A percentile compares a stretch with the other conserved stretches of the same genome.
Evolutionary conservation across 768 basidiomycete species (phyloP).

Genomic region (Filobasidium wieringae): DNA sequence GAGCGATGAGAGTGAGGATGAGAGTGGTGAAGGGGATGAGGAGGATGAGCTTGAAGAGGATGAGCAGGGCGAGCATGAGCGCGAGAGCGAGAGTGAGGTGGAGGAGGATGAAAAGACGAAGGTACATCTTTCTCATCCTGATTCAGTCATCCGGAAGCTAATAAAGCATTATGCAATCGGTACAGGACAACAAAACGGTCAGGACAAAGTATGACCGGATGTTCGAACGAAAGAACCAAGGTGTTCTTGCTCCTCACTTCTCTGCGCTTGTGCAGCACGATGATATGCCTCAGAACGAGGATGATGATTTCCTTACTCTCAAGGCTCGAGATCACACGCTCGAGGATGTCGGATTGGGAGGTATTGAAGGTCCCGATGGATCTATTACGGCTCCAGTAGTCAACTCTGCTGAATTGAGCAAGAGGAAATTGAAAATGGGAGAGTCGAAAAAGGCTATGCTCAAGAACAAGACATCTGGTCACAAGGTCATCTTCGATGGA

Average conservation of each 20-base stretch:
- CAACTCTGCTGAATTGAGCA: slow-evolving; percentile 53
- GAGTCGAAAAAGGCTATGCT: slow-evolving; percentile 60
- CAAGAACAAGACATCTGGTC: slow-evolving; percentile 50
- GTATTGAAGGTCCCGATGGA: neutral
- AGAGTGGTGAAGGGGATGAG: slow-evolving; percentile 17
- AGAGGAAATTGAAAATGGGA: slow-evolving; percentile 68
- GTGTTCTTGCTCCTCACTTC: slow-evolving; percentile 81
- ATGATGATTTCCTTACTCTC: slow-evolving; percentile 75
- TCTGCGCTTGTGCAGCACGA: slow-evolving; percentile 67
- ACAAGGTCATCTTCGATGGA: slow-evolving; percentile 82
- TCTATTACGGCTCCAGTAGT: slow-evolving; percentile 11
- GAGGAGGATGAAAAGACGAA: slow-evolving; percentile 4
- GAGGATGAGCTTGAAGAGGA: slow-evolving; percentile 5
- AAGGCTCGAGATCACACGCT: slow-evolving; percentile 82
- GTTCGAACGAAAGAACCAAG: slow-evolving; percentile 93
- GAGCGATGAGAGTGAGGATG: slow-evolving; percentile 15
- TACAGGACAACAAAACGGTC: slow-evolving; percentile 15
- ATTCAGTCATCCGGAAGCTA: neutral
- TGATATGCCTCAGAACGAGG: slow-evolving; percentile 31
- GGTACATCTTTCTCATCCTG: neutral
- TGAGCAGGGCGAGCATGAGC: slow-evolving; percentile 8
- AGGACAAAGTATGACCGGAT: slow-evolving; percentile 95
- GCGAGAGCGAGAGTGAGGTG: slow-evolving; percentile 7
- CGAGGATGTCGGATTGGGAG: slow-evolving; percentile 21
- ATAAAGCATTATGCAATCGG: neutral